These are phyloP conservation scores for Lactarius vividus DNA, from an alignment of 768 basidiomycete species.

Conservation along the genomic window DNA sequence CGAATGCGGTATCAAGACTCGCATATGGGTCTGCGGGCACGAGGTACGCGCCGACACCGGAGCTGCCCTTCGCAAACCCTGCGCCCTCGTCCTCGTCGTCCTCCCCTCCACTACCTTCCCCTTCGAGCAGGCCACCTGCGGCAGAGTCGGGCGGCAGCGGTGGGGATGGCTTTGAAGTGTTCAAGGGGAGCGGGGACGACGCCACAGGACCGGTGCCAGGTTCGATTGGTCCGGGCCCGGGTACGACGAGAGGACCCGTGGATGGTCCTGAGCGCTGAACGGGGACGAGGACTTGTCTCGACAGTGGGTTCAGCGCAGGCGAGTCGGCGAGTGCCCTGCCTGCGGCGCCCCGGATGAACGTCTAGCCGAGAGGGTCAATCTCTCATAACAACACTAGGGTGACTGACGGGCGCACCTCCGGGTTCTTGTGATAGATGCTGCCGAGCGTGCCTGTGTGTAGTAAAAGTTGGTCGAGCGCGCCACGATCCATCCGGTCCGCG, in stretches of 20 bases:
- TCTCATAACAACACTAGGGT: not conserved
- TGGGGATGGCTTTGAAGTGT: conserved; percentile 29
- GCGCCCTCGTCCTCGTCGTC: conserved; percentile 34
- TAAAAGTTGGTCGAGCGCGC: conserved; percentile 90
- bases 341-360: conserved; percentile 88
- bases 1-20: conserved; percentile 73
- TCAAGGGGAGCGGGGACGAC: conserved; percentile 32
- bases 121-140: conserved; percentile 29
- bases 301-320: conserved; percentile 83
- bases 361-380: conserved; percentile 44
- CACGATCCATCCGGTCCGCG: conserved; percentile 95
- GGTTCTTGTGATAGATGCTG: conserved; percentile 98
- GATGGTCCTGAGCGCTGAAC: conserved; percentile 53
- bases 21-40: conserved; percentile 71
- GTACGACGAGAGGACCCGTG: conserved; percentile 44
- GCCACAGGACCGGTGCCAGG: conserved; percentile 34
- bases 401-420: conserved; percentile 58
- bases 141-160: conserved; percentile 34
- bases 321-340: conserved; percentile 83
- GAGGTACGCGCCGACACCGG: conserved; percentile 11
- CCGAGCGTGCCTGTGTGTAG: conserved; percentile 92
- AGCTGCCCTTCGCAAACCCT: conserved; percentile 39
- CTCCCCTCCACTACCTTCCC: conserved; percentile 27
- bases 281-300: conserved; percentile 67
- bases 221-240: conserved; percentile 65